Evolutionary conservation across 805 yeast genomes (phyloP), one percentile per base, ranked within the genome.

Genomic region (Wickerhamomyces silvicola): DNA sequence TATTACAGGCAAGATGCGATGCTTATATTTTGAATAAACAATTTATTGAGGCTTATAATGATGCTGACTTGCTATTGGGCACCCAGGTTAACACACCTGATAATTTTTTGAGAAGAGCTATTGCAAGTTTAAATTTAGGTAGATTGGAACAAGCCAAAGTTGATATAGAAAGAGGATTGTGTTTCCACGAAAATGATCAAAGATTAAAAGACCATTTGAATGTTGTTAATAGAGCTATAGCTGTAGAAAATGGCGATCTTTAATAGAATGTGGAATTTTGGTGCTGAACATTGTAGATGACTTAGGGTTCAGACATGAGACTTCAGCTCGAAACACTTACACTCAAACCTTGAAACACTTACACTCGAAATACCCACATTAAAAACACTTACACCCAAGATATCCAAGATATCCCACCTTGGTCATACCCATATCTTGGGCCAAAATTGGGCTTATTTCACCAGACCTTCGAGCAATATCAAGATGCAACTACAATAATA

Each of bases 1-100:
- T 81, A 50, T 56, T 82, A 33, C 76, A 78, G 66, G 77, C 82
- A 31, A 66, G 88, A 41, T 71, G 84, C 17, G 94, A 82, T 48
- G 77, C 87, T 0, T 66, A 72, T 43, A 59, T 81, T 49, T 64
- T 76, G 52, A 58, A 65, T 32, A 66, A 71, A 24, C 64, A 74
- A 32, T 75, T 64, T 51, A 42, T 75, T 28, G 72, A 70, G 35
- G 88, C 87, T 1, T 70, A 61, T 49, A 73, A 75, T 43, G 94
- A 82, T 50, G 73, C 83, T 3, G 88, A 81, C 39, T 56, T 50
- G 8, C 22, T 50, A 10, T 23, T 51, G 6, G 43, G 48, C 8
- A 41, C 52, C 21, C 52, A 47, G 12, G 42, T 40, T 6, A 39
- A 63, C 32, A 60, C 75, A 4, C 76, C 88, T 1, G 92, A 82